Evolutionary conservation across 2,329 filamentous ascomycete species (phyloP).

Genomic region (Aspergillus flavus): DNA sequence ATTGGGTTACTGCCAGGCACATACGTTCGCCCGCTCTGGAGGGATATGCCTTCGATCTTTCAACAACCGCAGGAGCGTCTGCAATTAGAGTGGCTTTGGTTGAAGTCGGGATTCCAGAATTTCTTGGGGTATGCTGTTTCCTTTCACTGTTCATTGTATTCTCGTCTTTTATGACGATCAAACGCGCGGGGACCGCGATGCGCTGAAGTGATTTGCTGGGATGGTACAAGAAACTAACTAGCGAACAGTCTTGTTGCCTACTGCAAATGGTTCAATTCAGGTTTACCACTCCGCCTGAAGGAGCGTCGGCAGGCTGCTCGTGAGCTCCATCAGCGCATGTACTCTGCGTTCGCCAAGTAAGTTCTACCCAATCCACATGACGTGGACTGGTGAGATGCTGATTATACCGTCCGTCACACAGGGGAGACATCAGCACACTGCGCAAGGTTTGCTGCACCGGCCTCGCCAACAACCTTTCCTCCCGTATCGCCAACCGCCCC

Average conservation of each 20-base stretch:
- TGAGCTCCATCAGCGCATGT: slow-evolving; percentile 50
- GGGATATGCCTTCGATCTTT: slow-evolving; percentile 45
- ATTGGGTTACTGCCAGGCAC: slow-evolving; percentile 50
- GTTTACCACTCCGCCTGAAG: slow-evolving; percentile 36
- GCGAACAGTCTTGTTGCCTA: slow-evolving; percentile 33
- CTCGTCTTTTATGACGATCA: neutral
- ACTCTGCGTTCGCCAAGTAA: slow-evolving; percentile 50
- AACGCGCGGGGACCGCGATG: neutral
- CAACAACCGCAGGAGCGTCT: slow-evolving; percentile 37
- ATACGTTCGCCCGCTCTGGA: slow-evolving; percentile 42
- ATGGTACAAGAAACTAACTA: slow-evolving; percentile 1
- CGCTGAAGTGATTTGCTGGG: neutral
- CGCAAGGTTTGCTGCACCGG: slow-evolving; percentile 42
- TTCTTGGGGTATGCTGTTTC: slow-evolving; percentile 34
- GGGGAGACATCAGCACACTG: slow-evolving; percentile 39
- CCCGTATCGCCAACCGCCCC: slow-evolving; percentile 39
- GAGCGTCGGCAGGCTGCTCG: slow-evolving; percentile 41
- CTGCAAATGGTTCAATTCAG: slow-evolving; percentile 35
- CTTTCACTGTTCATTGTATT: neutral
- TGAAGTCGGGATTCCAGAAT: slow-evolving; percentile 39
- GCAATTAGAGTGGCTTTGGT: slow-evolving; percentile 44
- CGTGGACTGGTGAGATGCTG: slow-evolving; percentile 15
- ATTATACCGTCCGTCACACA: slow-evolving; percentile 16
- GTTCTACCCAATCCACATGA: slow-evolving; percentile 23
- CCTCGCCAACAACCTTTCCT: slow-evolving; percentile 36